phyloP scores from a whole-genome alignment of 306 rosid species.

The Astragalus glycyphyllos region DNA sequence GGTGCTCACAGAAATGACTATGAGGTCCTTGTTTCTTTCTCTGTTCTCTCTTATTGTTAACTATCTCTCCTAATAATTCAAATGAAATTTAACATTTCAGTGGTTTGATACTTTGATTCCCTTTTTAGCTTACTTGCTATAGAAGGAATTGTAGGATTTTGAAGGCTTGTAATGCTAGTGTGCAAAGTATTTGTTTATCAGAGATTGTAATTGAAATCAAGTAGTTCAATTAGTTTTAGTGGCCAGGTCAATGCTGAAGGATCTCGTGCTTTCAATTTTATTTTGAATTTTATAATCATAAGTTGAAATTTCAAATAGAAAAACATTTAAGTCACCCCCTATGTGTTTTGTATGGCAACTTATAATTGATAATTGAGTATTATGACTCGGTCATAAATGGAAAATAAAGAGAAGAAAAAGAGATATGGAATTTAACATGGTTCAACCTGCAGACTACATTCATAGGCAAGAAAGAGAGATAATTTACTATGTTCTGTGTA shows the following conservation, averaged over 20 bases:
- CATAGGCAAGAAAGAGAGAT: neutral
- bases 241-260: neutral
- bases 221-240: slow-evolving; percentile 10
- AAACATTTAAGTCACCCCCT: neutral
- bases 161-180: neutral
- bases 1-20: slow-evolving; percentile 74
- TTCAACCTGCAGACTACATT: neutral
- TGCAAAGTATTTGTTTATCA: neutral
- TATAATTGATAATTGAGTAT: slow-evolving; percentile 34
- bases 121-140: slow-evolving; percentile 13
- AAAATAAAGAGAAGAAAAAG: slow-evolving; percentile 19
- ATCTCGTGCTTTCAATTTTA: slow-evolving; percentile 12
- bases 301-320: neutral
- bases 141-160: neutral
- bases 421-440: neutral
- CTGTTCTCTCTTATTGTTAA: neutral
- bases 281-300: slow-evolving; percentile 6
- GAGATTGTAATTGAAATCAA: neutral
- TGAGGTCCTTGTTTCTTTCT: slow-evolving; percentile 54
- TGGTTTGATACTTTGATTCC: neutral
- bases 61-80: neutral
- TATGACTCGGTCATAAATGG: slow-evolving; percentile 11
- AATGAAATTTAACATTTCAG: neutral
- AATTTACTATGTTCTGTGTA: neutral
- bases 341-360: slow-evolving; percentile 6